phyloP scores from a whole-genome alignment of 371 early-diverging fungal species.

The Catenaria anguillulae region DNA sequence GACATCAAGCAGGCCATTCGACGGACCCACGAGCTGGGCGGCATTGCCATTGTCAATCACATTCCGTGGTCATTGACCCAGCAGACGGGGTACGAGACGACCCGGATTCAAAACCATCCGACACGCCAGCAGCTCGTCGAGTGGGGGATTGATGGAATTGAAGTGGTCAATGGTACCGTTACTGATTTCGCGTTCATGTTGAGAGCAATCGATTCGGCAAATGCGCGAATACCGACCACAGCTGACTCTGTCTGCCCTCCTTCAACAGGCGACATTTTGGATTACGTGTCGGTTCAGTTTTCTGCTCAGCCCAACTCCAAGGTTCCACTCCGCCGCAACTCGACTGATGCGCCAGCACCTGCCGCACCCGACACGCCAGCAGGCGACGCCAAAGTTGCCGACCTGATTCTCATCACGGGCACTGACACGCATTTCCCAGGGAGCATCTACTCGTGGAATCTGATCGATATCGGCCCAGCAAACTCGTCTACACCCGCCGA shows the following conservation, averaged over 20 bases:
- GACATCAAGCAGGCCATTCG: constrained; percentile 41
- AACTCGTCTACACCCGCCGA: background rate
- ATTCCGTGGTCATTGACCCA: background rate
- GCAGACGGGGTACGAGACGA: background rate
- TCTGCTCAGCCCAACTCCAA: too few relatives aligned
- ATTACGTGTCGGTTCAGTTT: too few relatives aligned
- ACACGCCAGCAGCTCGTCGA: constrained; percentile 38
- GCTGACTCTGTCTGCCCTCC: too few relatives aligned
- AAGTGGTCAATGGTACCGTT: constrained; percentile 37
- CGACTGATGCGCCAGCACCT: too few relatives aligned
- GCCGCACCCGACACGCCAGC: too few relatives aligned
- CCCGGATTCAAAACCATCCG: constrained; percentile 36
- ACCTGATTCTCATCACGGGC: too few relatives aligned
- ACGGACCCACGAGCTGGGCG: constrained; percentile 47
- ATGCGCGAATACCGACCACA: too few relatives aligned
- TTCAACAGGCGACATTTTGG: too few relatives aligned
- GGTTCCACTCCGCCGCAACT: too few relatives aligned
- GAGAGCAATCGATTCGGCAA: too few relatives aligned
- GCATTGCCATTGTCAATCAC: constrained; percentile 61
- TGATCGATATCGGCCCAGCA: constrained; percentile 33
- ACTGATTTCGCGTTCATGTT: constrained; percentile 46
- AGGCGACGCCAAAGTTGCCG: too few relatives aligned
- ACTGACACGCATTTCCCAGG: constrained; percentile 53
- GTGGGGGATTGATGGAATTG: constrained; percentile 60
- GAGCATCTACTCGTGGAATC: constrained; percentile 44